These are phyloP conservation scores for Epicoccum sorghinum DNA, from an alignment of 2,329 filamentous ascomycete species.

Conservation along the genomic window DNA sequence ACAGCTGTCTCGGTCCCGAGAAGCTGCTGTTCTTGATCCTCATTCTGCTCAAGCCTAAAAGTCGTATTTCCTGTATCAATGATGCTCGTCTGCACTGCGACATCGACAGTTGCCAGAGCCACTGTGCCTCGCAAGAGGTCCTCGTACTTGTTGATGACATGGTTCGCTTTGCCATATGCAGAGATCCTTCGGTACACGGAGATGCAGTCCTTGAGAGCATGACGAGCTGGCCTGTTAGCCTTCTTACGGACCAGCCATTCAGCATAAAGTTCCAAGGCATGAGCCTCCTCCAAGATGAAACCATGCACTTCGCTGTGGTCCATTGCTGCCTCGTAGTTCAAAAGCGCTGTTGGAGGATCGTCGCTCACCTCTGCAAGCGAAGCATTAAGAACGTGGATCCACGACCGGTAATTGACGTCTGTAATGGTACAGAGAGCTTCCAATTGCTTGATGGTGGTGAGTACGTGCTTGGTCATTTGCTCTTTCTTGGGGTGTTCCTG, in stretches of 20 bases:
- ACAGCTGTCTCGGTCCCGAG: slow-evolving; percentile 47
- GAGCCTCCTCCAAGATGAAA: slow-evolving; percentile 73
- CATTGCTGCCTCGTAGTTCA: slow-evolving; percentile 71
- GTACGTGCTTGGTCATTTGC: slow-evolving; percentile 61
- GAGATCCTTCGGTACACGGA: slow-evolving; percentile 72
- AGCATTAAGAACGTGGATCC: slow-evolving; percentile 71
- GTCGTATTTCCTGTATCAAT: slow-evolving; percentile 53
- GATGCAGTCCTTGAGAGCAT: slow-evolving; percentile 71
- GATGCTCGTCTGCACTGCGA: slow-evolving; percentile 72
- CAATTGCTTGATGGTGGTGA: slow-evolving; percentile 64
- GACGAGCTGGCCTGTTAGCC: slow-evolving; percentile 70
- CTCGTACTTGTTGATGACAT: slow-evolving; percentile 71
- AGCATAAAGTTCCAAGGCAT: slow-evolving; percentile 75
- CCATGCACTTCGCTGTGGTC: slow-evolving; percentile 73
- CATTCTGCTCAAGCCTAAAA: slow-evolving; percentile 53
- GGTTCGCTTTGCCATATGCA: slow-evolving; percentile 70
- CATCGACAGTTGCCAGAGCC: slow-evolving; percentile 66
- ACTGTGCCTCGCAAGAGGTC: slow-evolving; percentile 69
- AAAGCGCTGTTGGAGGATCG: slow-evolving; percentile 62
- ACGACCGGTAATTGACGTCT: slow-evolving; percentile 73
- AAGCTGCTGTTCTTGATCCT: slow-evolving; percentile 48
- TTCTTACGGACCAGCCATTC: slow-evolving; percentile 71
- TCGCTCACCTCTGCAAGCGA: slow-evolving; percentile 69
- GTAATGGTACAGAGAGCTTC: slow-evolving; percentile 68
- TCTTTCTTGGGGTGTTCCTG: slow-evolving; percentile 48